Conservation (phyloP, 2,329 filamentous ascomycete species). For the Blastomyces emzantsi region DNA sequence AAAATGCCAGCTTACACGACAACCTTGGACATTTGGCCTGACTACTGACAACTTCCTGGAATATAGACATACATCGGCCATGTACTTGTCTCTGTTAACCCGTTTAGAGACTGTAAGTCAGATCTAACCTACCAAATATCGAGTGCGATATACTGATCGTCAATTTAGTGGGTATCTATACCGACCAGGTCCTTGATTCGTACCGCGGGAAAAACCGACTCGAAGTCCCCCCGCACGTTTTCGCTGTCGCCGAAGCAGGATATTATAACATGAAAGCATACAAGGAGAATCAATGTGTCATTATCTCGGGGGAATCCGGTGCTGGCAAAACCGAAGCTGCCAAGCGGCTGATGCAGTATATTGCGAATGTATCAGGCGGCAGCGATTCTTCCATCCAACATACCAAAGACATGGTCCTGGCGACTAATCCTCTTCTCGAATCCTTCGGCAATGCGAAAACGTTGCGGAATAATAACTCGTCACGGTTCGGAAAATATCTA, state of each 20-base stretch:
- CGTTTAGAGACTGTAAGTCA: slow-evolving; percentile 71
- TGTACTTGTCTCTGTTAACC: slow-evolving; percentile 98
- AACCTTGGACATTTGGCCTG: neutral
- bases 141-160: slow-evolving; percentile 28
- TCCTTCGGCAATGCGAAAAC: slow-evolving; percentile 99
- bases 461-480: slow-evolving; percentile 96
- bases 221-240: slow-evolving; percentile 89
- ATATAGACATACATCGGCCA: slow-evolving; percentile 89
- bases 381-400: slow-evolving; percentile 79
- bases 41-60: slow-evolving; percentile 10
- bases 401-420: slow-evolving; percentile 98
- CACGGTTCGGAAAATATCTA: slow-evolving; percentile 94
- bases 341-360: slow-evolving; percentile 99
- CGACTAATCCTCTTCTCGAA: slow-evolving; percentile 92
- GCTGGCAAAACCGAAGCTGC: slow-evolving; percentile 98
- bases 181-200: slow-evolving; percentile 81
- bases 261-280: slow-evolving; percentile 99
- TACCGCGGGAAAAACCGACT: slow-evolving; percentile 96
- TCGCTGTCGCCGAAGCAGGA: slow-evolving; percentile 87
- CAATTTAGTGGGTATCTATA: slow-evolving; percentile 78
- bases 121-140: neutral
- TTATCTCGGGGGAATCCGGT: slow-evolving; percentile 97
- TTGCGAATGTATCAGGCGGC: slow-evolving; percentile 89
- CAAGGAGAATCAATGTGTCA: slow-evolving; percentile 97
- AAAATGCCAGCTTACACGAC: neutral